A percentile compares a stretch with the other conserved stretches of the same genome.
Evolutionary conservation across 495 filamentous ascomycete species (phyloP).

Genomic region (Beverwykella pulmonaria): DNA sequence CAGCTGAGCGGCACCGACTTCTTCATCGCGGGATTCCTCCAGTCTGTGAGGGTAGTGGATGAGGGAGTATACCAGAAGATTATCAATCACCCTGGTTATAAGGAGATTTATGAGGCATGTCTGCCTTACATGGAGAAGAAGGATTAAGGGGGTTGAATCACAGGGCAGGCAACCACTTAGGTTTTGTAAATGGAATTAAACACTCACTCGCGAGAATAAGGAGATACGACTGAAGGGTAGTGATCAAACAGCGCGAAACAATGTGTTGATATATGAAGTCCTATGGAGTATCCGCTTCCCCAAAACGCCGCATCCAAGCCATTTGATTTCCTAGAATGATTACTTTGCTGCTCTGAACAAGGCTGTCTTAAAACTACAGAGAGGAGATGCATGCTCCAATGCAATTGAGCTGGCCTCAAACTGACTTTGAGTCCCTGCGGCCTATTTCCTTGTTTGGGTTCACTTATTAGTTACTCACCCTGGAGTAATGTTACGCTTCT

Average conservation of each 20-base stretch:
- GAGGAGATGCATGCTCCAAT: too few species aligned
- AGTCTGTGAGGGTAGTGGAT: slow-evolving; percentile 46
- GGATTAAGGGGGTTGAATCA: slow-evolving; percentile 32
- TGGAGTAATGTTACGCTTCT: too few species aligned
- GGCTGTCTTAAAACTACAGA: too few species aligned
- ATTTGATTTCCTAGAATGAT: neutral
- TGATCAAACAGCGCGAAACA: neutral
- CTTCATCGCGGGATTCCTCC: slow-evolving; percentile 47
- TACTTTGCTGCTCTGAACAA: too few species aligned
- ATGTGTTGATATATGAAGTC: neutral
- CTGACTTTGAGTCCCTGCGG: too few species aligned
- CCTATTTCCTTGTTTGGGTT: too few species aligned
- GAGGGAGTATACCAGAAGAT: slow-evolving; percentile 46
- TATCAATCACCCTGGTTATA: slow-evolving; percentile 41
- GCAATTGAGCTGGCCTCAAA: too few species aligned
- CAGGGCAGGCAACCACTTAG: slow-evolving; percentile 8
- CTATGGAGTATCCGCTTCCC: neutral
- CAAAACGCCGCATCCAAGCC: neutral
- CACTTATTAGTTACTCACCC: too few species aligned
- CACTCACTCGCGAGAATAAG: slow-evolving; percentile 11
- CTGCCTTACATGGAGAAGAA: slow-evolving; percentile 47
- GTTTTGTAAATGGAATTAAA: slow-evolving; percentile 10
- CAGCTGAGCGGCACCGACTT: slow-evolving; percentile 47
- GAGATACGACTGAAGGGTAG: neutral
- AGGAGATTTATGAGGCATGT: slow-evolving; percentile 48